Conservation (phyloP, 495 filamentous ascomycete genomes). For the Aspergillus avenaceus region DNA sequence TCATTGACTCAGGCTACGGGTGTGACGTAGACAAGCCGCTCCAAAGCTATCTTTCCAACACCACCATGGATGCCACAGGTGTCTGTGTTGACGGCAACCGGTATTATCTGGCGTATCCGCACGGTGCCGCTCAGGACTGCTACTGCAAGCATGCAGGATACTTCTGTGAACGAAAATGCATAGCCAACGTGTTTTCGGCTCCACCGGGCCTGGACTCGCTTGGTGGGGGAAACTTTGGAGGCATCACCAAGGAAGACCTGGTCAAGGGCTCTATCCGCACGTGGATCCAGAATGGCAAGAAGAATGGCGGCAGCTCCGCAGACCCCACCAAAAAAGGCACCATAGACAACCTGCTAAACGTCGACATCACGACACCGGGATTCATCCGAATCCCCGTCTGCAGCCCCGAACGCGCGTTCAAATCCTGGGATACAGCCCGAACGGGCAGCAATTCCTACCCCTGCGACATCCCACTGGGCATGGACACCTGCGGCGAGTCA, state of each 20-base stretch:
- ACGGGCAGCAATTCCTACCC: conserved; percentile 16
- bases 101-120: conserved; percentile 27
- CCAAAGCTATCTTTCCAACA: conserved; percentile 14
- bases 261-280: conserved; percentile 24
- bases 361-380: background rate
- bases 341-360: background rate
- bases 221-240: conserved; percentile 9
- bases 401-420: background rate
- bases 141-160: background rate
- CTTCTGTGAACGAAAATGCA: conserved; percentile 6
- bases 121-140: conserved; percentile 6
- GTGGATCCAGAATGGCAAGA: conserved; percentile 22
- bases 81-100: conserved; percentile 19
- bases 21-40: conserved; percentile 18
- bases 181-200: conserved; percentile 10
- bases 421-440: background rate
- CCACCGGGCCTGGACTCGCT: conserved; percentile 22
- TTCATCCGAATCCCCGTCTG: conserved; percentile 24
- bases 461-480: conserved; percentile 20
- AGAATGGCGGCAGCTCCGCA: conserved; percentile 9
- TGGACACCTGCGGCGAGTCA: conserved; percentile 18
- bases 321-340: background rate
- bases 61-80: conserved; percentile 14
- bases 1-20: conserved; percentile 26
- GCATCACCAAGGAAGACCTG: conserved; percentile 20